Evolutionary conservation across 176 grass and related monocot species (phyloP).

Genomic region (Oryza meridionalis): DNA sequence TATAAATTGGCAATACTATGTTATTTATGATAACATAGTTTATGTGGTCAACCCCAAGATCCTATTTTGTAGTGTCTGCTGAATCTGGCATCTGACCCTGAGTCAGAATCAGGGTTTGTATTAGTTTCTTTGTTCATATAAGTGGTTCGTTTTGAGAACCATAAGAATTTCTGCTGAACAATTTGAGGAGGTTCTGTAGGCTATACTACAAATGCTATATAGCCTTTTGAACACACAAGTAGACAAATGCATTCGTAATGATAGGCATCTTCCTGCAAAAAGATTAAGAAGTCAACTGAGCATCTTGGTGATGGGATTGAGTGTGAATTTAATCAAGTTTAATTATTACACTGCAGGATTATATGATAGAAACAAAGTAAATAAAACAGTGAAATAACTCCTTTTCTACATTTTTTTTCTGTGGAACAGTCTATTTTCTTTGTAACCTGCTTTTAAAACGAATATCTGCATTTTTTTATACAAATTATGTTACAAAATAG

Average conservation of each 20-base stretch:
- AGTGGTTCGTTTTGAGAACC: background rate
- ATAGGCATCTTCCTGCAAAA: too few species aligned
- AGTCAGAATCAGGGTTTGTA: too few species aligned
- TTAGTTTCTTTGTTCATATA: constrained; percentile 1
- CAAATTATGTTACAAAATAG: background rate
- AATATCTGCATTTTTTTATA: constrained; percentile 2
- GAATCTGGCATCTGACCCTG: too few species aligned
- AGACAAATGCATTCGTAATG: too few species aligned
- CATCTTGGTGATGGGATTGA: too few species aligned
- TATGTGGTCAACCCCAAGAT: background rate
- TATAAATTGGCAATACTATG: too few species aligned
- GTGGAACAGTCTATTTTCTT: background rate
- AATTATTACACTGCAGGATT: too few species aligned
- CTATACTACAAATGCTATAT: background rate
- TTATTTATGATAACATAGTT: too few species aligned
- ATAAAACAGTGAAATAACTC: background rate
- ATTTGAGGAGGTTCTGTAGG: constrained; percentile 3
- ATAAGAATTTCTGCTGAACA: background rate
- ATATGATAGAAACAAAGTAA: background rate
- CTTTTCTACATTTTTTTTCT: background rate
- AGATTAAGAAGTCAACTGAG: too few species aligned
- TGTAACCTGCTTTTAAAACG: background rate
- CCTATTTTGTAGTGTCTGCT: too few species aligned
- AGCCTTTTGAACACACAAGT: background rate
- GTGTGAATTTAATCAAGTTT: too few species aligned